Evolutionary conservation across 257 asterid genomes (phyloP), one percentile per base, ranked within the genome.

Genomic region (Solanum appendiculatum): DNA sequence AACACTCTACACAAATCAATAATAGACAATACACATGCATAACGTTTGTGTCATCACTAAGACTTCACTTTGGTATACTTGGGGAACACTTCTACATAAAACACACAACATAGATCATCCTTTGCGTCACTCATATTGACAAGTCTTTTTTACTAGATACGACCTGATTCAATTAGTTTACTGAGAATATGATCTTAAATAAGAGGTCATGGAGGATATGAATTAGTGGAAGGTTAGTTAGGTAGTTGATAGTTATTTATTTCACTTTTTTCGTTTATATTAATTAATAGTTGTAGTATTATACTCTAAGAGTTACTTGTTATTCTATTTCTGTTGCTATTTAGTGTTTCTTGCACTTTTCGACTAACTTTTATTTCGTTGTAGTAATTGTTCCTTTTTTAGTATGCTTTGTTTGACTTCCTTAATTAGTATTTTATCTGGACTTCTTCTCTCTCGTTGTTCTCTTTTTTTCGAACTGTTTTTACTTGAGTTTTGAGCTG

Each of bases 381-480:
- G 1, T 7, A 21, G 27, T 56, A 11, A 56, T 3, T 1, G 1
- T 7, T 21, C 23, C 12, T 21, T 21, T 56, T 56, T 21, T 21
- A 20, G 1, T 21, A 56, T 21, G 66, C 13, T 58, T 58, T 58
- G 2, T 21, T 12, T 9, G 21, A 58, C 5, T 58, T 56, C 1
- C 13, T 8, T n/a, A n/a, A n/a, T 56, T 56, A 56, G 5, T n/a
- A 56, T 56, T 56, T 56, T 56, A 56, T 56, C 64, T 56, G 3
- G 27, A 56, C 64, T 56, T 21, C 4, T 51, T 18, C n/a, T 54
- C 18, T 1, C 0, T 0, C 8, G 0, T 56, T 2, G 0, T 1
- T 20, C 7, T 20, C 0, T 1, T 7, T 54, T 40, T 9, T 21
- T 8, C 4, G 9, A 21, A 0, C 1, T 8, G 9, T 1, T 20